Conservation (phyloP, 768 basidiomycete species). For the Leccinum subtestaceum region DNA sequence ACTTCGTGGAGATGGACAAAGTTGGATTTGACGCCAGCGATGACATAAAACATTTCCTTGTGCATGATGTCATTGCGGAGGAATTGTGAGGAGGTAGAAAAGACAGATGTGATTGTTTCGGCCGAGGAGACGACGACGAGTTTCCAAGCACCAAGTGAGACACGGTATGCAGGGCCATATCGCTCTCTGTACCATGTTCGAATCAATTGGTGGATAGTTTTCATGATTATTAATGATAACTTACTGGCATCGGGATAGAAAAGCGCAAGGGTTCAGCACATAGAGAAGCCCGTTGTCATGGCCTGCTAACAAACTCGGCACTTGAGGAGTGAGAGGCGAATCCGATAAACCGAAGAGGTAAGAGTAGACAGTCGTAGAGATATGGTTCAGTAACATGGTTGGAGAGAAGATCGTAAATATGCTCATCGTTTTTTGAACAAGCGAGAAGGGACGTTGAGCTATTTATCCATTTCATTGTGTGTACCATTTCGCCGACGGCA, state of each 20-base stretch:
- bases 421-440: not conserved
- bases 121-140: constrained; percentile 17
- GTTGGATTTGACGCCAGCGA: constrained; percentile 12
- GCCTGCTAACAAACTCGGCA: constrained; percentile 14
- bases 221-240: constrained; percentile 1
- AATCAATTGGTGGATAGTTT: not conserved
- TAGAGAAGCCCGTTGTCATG: constrained; percentile 17
- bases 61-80: constrained; percentile 17
- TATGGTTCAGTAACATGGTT: not conserved
- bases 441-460: not conserved
- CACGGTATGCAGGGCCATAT: constrained; percentile 14
- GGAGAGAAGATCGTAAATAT: not conserved
- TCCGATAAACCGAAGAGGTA: not conserved
- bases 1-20: constrained; percentile 11
- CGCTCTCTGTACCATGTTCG: constrained; percentile 6
- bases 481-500: no score
- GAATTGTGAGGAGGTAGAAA: not conserved
- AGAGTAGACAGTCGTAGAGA: not conserved
- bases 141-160: constrained; percentile 18
- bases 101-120: constrained; percentile 11
- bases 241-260: constrained; percentile 18
- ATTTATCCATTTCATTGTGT: not conserved
- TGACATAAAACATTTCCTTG: constrained; percentile 8
- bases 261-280: constrained; percentile 8
- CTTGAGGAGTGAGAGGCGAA: not conserved